Evolutionary conservation across 139 green algal species (phyloP), one percentile per base, ranked within the genome.

Genomic region (Pleodorina starrii): DNA sequence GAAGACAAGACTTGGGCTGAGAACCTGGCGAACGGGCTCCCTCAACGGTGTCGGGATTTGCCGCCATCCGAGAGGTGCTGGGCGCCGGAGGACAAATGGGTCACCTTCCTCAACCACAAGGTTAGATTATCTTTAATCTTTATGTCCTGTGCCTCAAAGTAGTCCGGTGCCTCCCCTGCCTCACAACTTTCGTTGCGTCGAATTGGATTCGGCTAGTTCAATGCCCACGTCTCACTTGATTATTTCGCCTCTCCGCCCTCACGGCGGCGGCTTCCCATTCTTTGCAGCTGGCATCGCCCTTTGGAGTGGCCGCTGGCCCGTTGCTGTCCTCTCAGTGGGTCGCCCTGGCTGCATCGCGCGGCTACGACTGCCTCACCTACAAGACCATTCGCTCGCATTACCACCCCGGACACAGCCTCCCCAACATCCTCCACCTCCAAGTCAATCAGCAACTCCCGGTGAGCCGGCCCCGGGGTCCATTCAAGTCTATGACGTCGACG

Each of bases 281-380:
- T n/a, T n/a, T 32, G 36, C 83, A 92, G 89, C 54, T 92, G 21
- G 89, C 89, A 23, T 90, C 84, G 0, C 84, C 40, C 9, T 23
- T 92, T 11, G 89, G 89, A 4, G 89, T 92, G 14, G 75, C 89
- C 36, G 89, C 89, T 7, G 89, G 89, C 9, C 89, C 89, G 14
- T 48, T 92, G 76, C 69, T 92, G 5, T 84, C 85, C n/a, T 88
- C 84, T n/a, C 43, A 35, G 9, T 92, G 89, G 89, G 79, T 84
- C 4, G 57, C 40, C 27, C 80, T 92, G 32, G 89, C 89, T 27
- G 75, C 77, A 25, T 35, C 43, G 2, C 66, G 86, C 14, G 89
- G 89, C 1, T 92, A 74, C 48, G 84, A 92, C 76, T 83, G 85
- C 63, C 36, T 92, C 21, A 92, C 89, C 6, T 92, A 92, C 84